These are phyloP conservation scores for Oryza meridionalis DNA, from an alignment of 176 grass and related monocot genomes.

Conservation along the genomic window DNA sequence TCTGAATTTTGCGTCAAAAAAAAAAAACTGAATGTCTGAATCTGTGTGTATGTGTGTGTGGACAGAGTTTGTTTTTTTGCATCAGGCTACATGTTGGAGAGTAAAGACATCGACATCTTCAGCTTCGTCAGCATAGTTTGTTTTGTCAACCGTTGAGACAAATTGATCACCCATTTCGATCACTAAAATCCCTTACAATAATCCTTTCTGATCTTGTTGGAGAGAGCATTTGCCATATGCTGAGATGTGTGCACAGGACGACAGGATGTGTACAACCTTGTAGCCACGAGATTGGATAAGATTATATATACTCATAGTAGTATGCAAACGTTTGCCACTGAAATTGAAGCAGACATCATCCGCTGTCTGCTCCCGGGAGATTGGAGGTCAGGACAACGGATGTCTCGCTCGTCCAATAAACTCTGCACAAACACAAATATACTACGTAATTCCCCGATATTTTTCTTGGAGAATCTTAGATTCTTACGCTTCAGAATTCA, in stretches of 20 bases:
- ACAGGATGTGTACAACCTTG: constrained; percentile 33
- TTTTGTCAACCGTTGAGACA: background rate
- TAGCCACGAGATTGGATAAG: constrained; percentile 40
- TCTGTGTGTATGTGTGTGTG: background rate
- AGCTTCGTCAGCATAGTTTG: background rate
- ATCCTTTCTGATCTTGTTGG: background rate
- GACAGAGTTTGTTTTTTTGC: background rate
- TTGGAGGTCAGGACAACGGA: constrained; percentile 25
- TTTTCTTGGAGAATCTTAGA: background rate
- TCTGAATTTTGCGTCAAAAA: background rate
- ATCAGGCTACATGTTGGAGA: background rate
- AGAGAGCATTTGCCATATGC: background rate
- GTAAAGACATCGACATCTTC: background rate
- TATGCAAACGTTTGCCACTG: constrained; percentile 2
- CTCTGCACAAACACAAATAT: background rate
- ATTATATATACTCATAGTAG: background rate
- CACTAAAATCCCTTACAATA: background rate
- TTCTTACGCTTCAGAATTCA: background rate
- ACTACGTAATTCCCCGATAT: background rate
- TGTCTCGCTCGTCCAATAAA: constrained; percentile 31
- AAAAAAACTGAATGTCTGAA: background rate
- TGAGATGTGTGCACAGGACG: background rate
- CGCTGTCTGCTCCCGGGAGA: constrained; percentile 32
- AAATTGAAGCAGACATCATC: constrained; percentile 13
- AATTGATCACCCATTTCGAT: background rate